Conservation (phyloP, 441 rosid species). For the Bocquillonia castaneifolia region DNA sequence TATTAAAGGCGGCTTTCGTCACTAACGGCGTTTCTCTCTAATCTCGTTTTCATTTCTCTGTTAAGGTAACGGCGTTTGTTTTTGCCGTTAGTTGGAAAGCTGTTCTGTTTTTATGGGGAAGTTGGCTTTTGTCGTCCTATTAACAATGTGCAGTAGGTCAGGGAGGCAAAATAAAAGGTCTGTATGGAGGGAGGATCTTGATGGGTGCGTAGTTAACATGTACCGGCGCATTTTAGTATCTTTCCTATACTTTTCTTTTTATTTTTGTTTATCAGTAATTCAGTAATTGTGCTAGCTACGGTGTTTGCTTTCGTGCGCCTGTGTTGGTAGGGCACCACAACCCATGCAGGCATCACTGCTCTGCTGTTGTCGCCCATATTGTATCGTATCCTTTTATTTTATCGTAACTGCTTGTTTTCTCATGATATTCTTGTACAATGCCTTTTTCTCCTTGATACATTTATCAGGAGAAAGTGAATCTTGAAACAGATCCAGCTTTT, state of each 20-base stretch:
- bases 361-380: constrained; percentile 4
- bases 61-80: constrained; percentile 40
- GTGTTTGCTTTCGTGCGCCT: constrained; percentile 25
- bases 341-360: neutral
- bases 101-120: constrained; percentile 64
- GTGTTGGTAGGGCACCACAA: constrained; percentile 18
- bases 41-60: constrained; percentile 10
- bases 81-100: constrained; percentile 47
- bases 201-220: constrained; percentile 27
- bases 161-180: constrained; percentile 18
- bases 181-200: too few species aligned
- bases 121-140: constrained; percentile 58
- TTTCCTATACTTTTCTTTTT: too few species aligned
- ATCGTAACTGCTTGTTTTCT: neutral
- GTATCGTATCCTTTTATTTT: neutral
- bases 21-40: constrained; percentile 40
- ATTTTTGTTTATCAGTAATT: too few species aligned
- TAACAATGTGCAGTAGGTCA: constrained; percentile 27
- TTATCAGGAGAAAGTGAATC: too few species aligned
- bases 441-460: too few species aligned
- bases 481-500: too few species aligned
- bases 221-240: constrained; percentile 30
- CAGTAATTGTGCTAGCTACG: neutral
- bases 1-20: constrained; percentile 42
- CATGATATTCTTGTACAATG: neutral